A percentile compares a stretch with the other conserved stretches of the same genome.
Conservation (phyloP, 805 yeast genomes). For the Wickerhamomyces canadensis region DNA sequence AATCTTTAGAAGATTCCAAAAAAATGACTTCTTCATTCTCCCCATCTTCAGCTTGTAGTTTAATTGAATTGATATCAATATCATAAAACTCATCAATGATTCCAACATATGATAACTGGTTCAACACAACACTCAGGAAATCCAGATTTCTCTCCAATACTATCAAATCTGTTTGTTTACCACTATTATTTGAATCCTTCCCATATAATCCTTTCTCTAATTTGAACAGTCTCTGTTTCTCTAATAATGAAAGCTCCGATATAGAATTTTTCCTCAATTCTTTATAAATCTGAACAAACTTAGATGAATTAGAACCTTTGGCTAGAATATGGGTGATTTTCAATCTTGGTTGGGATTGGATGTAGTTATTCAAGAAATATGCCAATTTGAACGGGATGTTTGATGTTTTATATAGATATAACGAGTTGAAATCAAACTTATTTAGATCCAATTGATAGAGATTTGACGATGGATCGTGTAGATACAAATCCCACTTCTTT, state of each 20-base stretch:
- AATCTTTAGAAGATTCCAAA: constrained; percentile 18
- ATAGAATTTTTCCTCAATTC: constrained; percentile 25
- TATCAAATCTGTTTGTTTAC: constrained; percentile 61
- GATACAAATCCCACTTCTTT: constrained; percentile 13
- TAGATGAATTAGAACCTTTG: constrained; percentile 51
- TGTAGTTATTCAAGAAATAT: constrained; percentile 37
- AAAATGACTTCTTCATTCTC: constrained; percentile 19
- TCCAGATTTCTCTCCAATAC: constrained; percentile 79
- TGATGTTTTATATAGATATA: constrained; percentile 32
- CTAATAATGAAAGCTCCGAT: constrained; percentile 29
- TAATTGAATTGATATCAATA: constrained; percentile 35
- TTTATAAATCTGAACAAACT: constrained; percentile 39
- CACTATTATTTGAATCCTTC: constrained; percentile 31
- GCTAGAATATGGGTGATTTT: constrained; percentile 45
- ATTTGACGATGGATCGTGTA: constrained; percentile 3
- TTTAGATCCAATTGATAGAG: constrained; percentile 11
- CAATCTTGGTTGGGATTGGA: constrained; percentile 41
- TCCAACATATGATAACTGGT: constrained; percentile 80
- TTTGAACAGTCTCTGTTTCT: constrained; percentile 24
- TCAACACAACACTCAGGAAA: constrained; percentile 60
- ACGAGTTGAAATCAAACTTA: constrained; percentile 22
- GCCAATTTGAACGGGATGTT: constrained; percentile 26
- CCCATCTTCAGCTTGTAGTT: constrained; percentile 12
- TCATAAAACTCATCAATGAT: constrained; percentile 68
- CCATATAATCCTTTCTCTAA: constrained; percentile 26